Evolutionary conservation across 169 alveolate species (phyloP), one percentile per base, ranked within the genome.

Genomic region (Eimeria tenella): DNA sequence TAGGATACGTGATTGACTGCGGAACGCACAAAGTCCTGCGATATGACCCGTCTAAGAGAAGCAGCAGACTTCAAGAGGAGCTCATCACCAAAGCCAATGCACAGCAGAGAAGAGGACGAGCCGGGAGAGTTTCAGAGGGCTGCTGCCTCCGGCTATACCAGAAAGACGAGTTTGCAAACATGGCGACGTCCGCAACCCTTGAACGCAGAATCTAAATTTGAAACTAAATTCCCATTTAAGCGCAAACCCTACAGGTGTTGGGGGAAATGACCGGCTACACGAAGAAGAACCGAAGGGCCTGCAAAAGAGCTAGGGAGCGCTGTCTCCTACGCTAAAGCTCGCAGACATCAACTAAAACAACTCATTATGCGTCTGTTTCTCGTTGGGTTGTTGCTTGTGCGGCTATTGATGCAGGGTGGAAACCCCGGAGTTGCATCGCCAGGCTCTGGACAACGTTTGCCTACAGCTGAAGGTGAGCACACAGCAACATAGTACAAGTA

Each of bases 51-150:
- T 97, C 97, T 94, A 98, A 98, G 63, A 99, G 98, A 49, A 98
- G 99, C 99, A 99, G 99, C 97, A 98, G 99, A 19, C 96, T 99
- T 83, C 99, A 99, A 95, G 98, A 99, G 5, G 98, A 99, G 13
- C 99, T 99, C 5, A 98, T 99, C 49, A 98, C 99, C 0, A 99
- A 98, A 90, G 99, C 99, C 5, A 99, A 98, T 96, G 99, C 99
- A 4, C 98, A 98, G 94, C 99, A 99, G 94, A 96, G 99, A 68
- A 96, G 99, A 42, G 99, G 99, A 19, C 97, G 99, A 95, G 99
- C 99, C 0, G 99, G 99, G 9, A 97, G 99, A 94, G 99, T 99
- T 1, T 99, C 99, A 0, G 99, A 99, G 52, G 99, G 99, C 65
- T 96, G 98, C 60, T 99, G 99, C 93, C 99, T 97, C 94, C 97